A percentile compares a stretch with the other conserved stretches of the same genome.
These are phyloP conservation scores for Pseudogymnoascus sp. DNA, from an alignment of 2,329 filamentous ascomycete genomes.

Conservation along the genomic window DNA sequence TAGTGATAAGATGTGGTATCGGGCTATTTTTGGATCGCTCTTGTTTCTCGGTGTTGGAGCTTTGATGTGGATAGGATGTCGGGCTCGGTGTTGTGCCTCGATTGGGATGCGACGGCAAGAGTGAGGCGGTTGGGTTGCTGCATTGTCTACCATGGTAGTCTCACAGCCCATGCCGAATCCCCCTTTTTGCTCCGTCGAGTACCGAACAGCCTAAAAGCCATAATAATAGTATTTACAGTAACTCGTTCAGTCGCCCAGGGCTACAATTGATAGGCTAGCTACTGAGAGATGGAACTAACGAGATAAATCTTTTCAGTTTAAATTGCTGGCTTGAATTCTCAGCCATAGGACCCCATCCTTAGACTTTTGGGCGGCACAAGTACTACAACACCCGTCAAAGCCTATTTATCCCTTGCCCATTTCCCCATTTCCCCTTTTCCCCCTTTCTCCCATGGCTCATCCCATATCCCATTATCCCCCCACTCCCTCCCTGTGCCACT, in stretches of 20 bases:
- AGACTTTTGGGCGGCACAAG: background rate
- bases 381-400: background rate
- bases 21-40: background rate
- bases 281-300: too few relatives aligned
- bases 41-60: background rate
- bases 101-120: background rate
- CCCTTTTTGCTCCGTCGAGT: background rate
- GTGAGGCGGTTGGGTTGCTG: background rate
- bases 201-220: background rate
- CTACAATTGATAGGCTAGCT: too few relatives aligned
- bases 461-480: background rate
- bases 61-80: background rate
- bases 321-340: too few relatives aligned
- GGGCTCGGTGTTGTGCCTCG: background rate
- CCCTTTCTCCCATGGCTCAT: background rate
- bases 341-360: background rate
- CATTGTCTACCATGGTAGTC: background rate
- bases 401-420: background rate
- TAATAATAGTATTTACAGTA: too few relatives aligned
- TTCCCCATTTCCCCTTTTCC: background rate
- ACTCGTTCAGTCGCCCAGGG: too few relatives aligned
- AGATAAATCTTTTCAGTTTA: too few relatives aligned
- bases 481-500: background rate
- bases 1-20: conserved; percentile 4
- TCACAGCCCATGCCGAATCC: background rate